A percentile compares a stretch with the other conserved stretches of the same genome.
Conservation (phyloP, 768 basidiomycete species). For the Boletus vermiculosoides region DNA sequence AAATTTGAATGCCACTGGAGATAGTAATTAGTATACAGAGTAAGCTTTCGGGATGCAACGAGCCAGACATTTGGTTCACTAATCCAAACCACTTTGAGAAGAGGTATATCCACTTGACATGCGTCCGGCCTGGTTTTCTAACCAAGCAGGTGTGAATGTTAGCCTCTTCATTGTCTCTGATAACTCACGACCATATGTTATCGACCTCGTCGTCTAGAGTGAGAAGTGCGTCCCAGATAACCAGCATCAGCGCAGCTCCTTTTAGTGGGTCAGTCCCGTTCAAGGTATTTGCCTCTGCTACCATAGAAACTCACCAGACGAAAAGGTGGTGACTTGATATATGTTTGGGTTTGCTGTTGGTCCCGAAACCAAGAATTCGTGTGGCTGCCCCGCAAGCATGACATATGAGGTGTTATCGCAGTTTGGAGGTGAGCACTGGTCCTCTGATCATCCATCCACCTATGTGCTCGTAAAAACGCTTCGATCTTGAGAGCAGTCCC, state of each 20-base stretch:
- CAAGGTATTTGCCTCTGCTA: background rate
- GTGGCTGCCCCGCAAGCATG: background rate
- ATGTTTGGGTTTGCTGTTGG: background rate
- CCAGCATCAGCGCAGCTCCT: slow-evolving; percentile 10
- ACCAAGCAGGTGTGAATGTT: background rate
- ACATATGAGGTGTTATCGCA: background rate
- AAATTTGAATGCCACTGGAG: slow-evolving; percentile 5
- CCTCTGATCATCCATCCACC: background rate
- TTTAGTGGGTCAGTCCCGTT: background rate
- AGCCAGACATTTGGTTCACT: slow-evolving; percentile 12
- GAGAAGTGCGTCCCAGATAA: slow-evolving; percentile 19
- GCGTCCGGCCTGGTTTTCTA: slow-evolving; percentile 7
- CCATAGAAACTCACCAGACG: slow-evolving; percentile 12
- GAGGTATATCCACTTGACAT: slow-evolving; percentile 23
- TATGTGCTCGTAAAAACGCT: background rate
- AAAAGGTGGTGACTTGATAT: slow-evolving; percentile 1
- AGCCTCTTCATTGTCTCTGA: background rate
- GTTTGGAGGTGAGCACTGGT: background rate
- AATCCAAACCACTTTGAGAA: slow-evolving; percentile 26
- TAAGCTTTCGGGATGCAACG: background rate
- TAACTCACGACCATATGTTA: slow-evolving; percentile 25
- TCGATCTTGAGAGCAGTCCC: background rate
- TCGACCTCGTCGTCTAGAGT: slow-evolving; percentile 16
- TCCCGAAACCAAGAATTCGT: slow-evolving; percentile 3
- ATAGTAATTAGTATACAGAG: slow-evolving; percentile 1